Percentiles rank a stretch among this genome's conserved stretches.
Conservation (phyloP, 306 rosid species). For the Mimosa bimucronata region DNA sequence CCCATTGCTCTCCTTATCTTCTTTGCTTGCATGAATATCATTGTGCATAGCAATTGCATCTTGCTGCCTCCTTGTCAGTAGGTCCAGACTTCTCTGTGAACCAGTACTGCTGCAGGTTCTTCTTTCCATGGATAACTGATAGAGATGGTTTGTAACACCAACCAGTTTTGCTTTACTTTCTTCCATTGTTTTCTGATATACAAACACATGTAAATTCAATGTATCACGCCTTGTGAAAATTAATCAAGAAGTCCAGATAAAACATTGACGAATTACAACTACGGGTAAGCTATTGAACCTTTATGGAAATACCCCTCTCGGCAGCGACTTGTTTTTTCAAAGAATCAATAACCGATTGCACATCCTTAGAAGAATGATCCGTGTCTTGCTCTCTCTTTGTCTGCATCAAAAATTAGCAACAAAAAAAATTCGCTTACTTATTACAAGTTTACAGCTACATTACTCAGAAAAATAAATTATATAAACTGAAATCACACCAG, state of each 20-base stretch:
- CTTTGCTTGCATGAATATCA: conserved; percentile 66
- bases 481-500: not conserved
- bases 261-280: conserved; percentile 29
- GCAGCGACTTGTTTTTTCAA: conserved; percentile 77
- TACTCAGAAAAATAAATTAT: not conserved
- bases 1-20: conserved; percentile 58
- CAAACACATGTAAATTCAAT: conserved; percentile 1
- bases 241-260: conserved; percentile 19
- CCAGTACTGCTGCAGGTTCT: conserved; percentile 42
- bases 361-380: conserved; percentile 52
- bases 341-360: conserved; percentile 67
- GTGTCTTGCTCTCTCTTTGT: conserved; percentile 41
- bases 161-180: conserved; percentile 76
- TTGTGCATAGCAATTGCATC: conserved; percentile 89
- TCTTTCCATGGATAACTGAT: conserved; percentile 63
- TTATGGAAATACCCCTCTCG: conserved; percentile 55
- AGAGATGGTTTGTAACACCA: conserved; percentile 60
- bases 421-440: conserved; percentile 12
- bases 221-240: not conserved
- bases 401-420: conserved; percentile 47
- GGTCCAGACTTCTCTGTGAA: conserved; percentile 53
- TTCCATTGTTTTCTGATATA: conserved; percentile 76
- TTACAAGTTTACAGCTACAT: not conserved
- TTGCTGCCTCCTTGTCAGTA: conserved; percentile 78
- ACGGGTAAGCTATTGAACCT: conserved; percentile 53